Evolutionary conservation across 1,284 basidiomycete species (phyloP), one percentile per base, ranked within the genome.

Genomic region (Macrocystidia cucumis): DNA sequence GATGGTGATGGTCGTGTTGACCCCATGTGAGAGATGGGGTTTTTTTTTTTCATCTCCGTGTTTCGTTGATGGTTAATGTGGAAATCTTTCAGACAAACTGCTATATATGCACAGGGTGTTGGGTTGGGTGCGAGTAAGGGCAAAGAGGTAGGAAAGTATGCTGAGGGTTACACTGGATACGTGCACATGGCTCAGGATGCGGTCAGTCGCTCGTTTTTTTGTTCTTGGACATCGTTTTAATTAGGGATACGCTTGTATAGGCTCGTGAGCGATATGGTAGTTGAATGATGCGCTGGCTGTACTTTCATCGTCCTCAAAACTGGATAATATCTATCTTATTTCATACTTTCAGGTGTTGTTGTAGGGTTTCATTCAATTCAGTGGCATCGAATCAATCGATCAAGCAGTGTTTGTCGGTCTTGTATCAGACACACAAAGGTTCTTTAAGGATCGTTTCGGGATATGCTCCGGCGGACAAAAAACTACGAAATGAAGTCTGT

Each of bases 71-170:
- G 40, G 11, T 39, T 21, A 22, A 16, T 4, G 13, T n/a, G 34
- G 3, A n/a, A n/a, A 13, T 34, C 33, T 27, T 31, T 8, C 38
- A 87, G 83, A 18, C 69, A 80, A 60, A 84, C 91, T 6, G 78
- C 87, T 19, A 76, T 93, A 37, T 95, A 91, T 56, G 80, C 86
- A 3, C 74, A 82, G 47, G 83, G 91, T 6, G 90, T 78, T 14
- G 91, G 91, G 1, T 62, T 96, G 5, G 91, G 91, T 12, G 87
- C 91, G 0, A 79, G 80, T 46, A 93, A 91, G 62, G 88, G 80
- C 39, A 85, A 80, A 49, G 88, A 91, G 41, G 64, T 91, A 30
- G 77, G 78, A 30, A 86, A 82, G 58, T 81, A 79, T 50, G 63
- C 74, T 5, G 84, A 81, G 38, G 77, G 77, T 12, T 78, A 81